These are phyloP conservation scores for Diaporthe sp. DNA, from an alignment of 2,329 filamentous ascomycete species.

Conservation along the genomic window DNA sequence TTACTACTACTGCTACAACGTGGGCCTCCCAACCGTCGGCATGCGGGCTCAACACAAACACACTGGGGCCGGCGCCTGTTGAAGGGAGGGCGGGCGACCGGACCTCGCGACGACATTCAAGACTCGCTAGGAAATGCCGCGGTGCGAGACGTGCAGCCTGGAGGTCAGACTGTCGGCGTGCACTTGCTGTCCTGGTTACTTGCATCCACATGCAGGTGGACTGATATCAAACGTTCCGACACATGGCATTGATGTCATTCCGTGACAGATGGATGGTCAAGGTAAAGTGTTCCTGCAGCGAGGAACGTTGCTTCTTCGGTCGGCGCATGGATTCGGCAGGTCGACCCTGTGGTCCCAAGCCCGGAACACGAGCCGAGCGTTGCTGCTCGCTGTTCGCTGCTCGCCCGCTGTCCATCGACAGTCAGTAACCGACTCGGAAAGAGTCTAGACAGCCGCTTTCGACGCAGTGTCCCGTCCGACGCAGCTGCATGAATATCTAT, in stretches of 20 bases:
- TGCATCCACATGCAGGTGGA: not conserved
- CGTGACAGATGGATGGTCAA: not conserved
- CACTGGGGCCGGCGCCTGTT: not conserved
- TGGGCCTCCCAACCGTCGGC: not conserved
- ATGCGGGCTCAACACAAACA: not conserved
- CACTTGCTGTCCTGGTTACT: not conserved
- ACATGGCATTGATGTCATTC: constrained; percentile 27
- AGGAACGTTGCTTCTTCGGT: constrained; percentile 25
- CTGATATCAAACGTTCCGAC: constrained; percentile 5
- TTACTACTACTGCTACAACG: not conserved
- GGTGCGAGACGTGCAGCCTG: constrained; percentile 1
- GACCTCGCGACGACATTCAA: not conserved
- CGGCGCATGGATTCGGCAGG: not conserved
- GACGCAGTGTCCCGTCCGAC: not conserved
- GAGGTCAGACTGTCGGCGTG: not conserved
- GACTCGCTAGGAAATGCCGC: not conserved
- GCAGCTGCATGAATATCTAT: not conserved
- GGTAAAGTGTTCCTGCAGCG: constrained; percentile 15
- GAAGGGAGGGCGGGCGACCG: not conserved
- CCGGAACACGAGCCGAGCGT: constrained; percentile 13
- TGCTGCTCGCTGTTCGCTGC: not conserved
- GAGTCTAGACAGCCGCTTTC: not conserved
- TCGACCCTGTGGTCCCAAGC: not conserved
- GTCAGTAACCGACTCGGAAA: not conserved
- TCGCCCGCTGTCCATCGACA: not conserved